Conservation (phyloP, 106 monocot species). For the Dendrobium huoshanense region DNA sequence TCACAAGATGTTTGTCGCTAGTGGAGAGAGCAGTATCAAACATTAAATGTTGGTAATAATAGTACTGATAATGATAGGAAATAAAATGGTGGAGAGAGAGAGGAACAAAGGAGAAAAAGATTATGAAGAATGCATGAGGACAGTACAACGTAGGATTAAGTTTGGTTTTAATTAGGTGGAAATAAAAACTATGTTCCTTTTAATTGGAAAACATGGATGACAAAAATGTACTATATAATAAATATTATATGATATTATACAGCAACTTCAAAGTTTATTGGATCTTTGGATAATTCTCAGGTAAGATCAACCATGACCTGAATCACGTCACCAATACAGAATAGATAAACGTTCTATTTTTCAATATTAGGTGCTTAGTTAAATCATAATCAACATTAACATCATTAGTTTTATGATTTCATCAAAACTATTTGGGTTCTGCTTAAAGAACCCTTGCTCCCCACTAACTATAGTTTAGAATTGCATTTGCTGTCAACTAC, state of each 20-base stretch:
- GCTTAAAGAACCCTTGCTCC: background rate
- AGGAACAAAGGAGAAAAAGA: background rate
- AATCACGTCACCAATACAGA: background rate
- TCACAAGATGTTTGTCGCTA: background rate
- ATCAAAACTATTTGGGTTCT: background rate
- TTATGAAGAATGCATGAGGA: background rate
- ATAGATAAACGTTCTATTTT: background rate
- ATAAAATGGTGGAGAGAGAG: background rate
- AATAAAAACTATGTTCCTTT: background rate
- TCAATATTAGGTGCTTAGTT: background rate
- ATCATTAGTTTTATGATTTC: background rate
- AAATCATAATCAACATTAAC: background rate
- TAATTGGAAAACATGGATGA: background rate
- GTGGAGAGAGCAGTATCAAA: background rate
- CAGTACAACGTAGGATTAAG: background rate
- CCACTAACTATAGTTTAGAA: background rate
- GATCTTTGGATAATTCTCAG: background rate
- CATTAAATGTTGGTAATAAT: background rate
- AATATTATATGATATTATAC: background rate
- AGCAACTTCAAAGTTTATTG: background rate
- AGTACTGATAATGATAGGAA: background rate
- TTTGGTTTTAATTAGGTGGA: background rate
- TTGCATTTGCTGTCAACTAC: background rate
- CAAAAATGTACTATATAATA: background rate
- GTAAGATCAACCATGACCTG: background rate